Evolutionary conservation across 768 basidiomycete genomes (phyloP), one percentile per base, ranked within the genome.

Genomic region (Multifurca ochricompacta): DNA sequence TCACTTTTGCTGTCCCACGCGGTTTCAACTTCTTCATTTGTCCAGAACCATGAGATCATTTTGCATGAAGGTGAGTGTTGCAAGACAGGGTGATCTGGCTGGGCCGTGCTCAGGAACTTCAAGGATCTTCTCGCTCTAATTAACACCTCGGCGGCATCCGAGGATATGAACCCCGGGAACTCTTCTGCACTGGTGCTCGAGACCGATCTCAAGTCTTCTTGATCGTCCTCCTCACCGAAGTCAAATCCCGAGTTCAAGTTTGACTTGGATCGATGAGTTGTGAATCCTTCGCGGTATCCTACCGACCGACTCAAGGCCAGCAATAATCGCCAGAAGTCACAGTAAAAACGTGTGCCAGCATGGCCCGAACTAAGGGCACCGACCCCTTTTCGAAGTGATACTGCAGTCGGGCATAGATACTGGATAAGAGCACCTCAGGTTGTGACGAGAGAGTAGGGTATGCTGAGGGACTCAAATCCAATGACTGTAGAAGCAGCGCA

Each of bases 41-140:
- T 77, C 87, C 87, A 89, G 53, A 85, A 68, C 87, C 87, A 89
- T 25, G 67, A 63, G 13, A 83, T 70, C 18, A 53, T 59, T 10
- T 50, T 53, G 21, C 61, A 61, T 8, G 57, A 37, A 8, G 36
- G 18, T 6, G 45, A 28, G 32, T 60, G 61, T 32, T 55, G 68
- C n/a, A 87, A 67, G 10, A 87, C 65, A 0, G 74, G 74, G 62
- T 89, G 85, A 43, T 80, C 76, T 0, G 86, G 82, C 53, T 79
- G 71, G 3, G 88, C 87, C 9, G 74, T 75, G 44, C 73, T 74
- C 0, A 91, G 73, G 3, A 92, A 68, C 27, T 76, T 72, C 9
- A 91, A 67, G 0, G 90, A 91, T 61, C 79, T 83, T 56, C 79
- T 79, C 1, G 87, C 87, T 3, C 78, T 77, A 11, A 80, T 76